Evolutionary conservation across 331 rosid species (phyloP).

Genomic region (Pyracantha coccinea): DNA sequence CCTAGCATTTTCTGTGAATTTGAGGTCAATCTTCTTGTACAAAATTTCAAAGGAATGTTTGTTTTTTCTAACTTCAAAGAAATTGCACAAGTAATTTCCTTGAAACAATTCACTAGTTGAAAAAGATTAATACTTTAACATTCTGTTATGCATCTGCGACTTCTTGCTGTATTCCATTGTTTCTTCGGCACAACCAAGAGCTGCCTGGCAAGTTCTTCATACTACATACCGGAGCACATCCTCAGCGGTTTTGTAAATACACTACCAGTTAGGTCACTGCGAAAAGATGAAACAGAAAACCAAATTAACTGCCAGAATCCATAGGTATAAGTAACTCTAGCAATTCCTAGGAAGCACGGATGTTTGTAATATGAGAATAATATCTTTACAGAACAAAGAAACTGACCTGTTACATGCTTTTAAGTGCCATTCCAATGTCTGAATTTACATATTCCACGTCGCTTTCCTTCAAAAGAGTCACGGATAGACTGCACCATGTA

Average conservation of each 20-base stretch:
- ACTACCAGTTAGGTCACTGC: no score
- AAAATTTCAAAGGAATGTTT: not conserved
- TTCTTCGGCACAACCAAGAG: constrained; percentile 1
- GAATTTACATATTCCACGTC: constrained; percentile 75
- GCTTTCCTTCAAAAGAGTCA: constrained; percentile 38
- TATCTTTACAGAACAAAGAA: not conserved
- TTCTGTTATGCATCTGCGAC: not conserved
- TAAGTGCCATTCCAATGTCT: constrained; percentile 49
- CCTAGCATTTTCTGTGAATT: not conserved
- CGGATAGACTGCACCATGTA: constrained; percentile 59
- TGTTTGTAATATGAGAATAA: no score
- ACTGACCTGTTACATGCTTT: constrained; percentile 19
- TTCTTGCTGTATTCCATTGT: constrained; percentile 2
- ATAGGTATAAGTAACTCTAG: not conserved
- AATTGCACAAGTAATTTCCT: not conserved
- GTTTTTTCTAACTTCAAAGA: not conserved
- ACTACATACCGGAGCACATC: not conserved
- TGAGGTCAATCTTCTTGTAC: not conserved
- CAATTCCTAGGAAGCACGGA: no score
- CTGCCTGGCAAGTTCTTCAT: not conserved
- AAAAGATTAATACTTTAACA: not conserved
- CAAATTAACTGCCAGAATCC: not conserved
- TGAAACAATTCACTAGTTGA: not conserved
- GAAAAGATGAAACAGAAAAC: not conserved
- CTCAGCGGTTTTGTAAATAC: not conserved